A percentile compares a stretch with the other conserved stretches of the same genome.
Conservation (phyloP, 345 rosid species). For the Boechera stricta region DNA sequence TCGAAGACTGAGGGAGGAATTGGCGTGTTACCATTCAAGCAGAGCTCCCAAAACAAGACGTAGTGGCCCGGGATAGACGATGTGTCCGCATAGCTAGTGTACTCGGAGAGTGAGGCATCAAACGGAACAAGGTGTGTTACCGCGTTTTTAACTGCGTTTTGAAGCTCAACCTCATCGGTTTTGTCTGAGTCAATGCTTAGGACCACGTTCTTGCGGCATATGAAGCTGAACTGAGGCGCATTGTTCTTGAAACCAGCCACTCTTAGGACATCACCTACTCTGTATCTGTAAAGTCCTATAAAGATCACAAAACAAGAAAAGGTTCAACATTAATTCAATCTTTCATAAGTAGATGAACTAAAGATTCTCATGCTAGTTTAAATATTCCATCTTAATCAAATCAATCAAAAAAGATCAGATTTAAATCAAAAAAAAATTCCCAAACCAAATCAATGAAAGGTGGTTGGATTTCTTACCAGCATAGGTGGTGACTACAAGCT, state of each 20-base stretch:
- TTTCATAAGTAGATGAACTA: background rate
- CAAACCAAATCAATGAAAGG: background rate
- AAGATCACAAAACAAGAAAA: conserved; percentile 13
- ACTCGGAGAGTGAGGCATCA: conserved; percentile 75
- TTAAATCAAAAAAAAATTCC: background rate
- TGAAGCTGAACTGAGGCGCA: conserved; percentile 89
- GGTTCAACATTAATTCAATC: background rate
- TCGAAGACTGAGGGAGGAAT: conserved; percentile 90
- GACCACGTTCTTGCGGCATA: conserved; percentile 92
- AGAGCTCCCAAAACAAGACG: conserved; percentile 89
- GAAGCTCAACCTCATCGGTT: conserved; percentile 98
- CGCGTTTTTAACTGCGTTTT: conserved; percentile 85
- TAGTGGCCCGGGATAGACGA: conserved; percentile 82
- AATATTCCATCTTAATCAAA: background rate
- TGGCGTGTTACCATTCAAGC: conserved; percentile 65
- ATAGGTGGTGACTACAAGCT: conserved; percentile 97
- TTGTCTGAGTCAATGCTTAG: conserved; percentile 93
- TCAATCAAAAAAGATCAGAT: background rate
- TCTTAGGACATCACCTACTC: conserved; percentile 94
- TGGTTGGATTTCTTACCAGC: conserved; percentile 61
- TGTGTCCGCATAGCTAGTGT: conserved; percentile 91
- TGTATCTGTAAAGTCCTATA: conserved; percentile 81
- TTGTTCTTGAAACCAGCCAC: conserved; percentile 98
- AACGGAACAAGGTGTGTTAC: conserved; percentile 79
- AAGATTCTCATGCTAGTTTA: background rate